Percentiles rank a stretch among this genome's conserved stretches.
phyloP scores from a whole-genome alignment of 148 eudicot genomes.

The Camellia granthamiana region DNA sequence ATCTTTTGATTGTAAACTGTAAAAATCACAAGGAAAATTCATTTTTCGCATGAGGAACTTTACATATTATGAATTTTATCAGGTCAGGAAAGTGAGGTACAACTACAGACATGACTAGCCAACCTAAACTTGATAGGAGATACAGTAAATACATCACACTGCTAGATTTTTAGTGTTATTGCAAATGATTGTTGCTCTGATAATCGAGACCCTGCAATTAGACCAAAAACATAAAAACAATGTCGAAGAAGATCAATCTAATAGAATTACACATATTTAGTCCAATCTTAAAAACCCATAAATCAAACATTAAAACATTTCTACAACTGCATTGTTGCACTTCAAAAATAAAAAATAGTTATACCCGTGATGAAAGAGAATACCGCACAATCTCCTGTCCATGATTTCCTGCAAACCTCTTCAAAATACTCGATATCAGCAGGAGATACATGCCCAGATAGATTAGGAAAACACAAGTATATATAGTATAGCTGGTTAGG shows the following conservation, averaged over 20 bases:
- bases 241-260: background rate
- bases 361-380: slow-evolving; percentile 36
- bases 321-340: background rate
- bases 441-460: slow-evolving; percentile 32
- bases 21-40: background rate
- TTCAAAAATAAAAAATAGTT: background rate
- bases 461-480: background rate
- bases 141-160: slow-evolving; percentile 37
- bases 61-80: background rate
- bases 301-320: background rate
- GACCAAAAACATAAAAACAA: background rate
- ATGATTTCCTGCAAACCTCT: slow-evolving; percentile 31
- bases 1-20: slow-evolving; percentile 23
- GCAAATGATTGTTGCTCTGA: slow-evolving; percentile 16
- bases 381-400: slow-evolving; percentile 42
- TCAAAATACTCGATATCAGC: slow-evolving; percentile 37
- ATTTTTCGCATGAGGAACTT: background rate
- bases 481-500: background rate
- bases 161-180: slow-evolving; percentile 25
- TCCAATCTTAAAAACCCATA: background rate
- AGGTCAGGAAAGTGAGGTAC: background rate
- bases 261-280: background rate
- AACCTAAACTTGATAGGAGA: slow-evolving; percentile 34
- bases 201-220: slow-evolving; percentile 29
- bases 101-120: background rate